A percentile compares a stretch with the other conserved stretches of the same genome.
Evolutionary conservation across 2,329 filamentous ascomycete genomes (phyloP).

Genomic region (Erysiphe pisi): DNA sequence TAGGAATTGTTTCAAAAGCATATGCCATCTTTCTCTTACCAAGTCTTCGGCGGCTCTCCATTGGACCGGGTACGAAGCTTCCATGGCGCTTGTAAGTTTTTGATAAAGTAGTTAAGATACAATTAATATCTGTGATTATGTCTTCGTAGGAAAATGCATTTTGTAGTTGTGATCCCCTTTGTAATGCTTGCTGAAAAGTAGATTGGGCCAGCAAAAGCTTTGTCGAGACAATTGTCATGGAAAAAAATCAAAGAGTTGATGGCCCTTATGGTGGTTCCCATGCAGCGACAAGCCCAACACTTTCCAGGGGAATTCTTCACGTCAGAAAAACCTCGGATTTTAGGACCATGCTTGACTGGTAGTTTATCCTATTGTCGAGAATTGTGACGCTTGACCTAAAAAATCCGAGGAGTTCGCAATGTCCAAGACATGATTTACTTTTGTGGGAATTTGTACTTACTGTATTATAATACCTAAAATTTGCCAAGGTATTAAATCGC

Average conservation of each 20-base stretch:
- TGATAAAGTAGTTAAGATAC: conserved; percentile 39
- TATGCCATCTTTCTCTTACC: conserved; percentile 37
- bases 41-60: conserved; percentile 36
- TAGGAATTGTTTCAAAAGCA: conserved; percentile 32
- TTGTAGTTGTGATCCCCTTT: conserved; percentile 35
- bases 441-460: too few relatives aligned
- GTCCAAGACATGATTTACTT: too few relatives aligned
- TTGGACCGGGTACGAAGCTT: conserved; percentile 37
- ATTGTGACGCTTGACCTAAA: too few relatives aligned
- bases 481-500: too few relatives aligned
- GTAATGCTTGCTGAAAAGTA: neutral
- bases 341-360: too few relatives aligned
- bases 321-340: too few relatives aligned
- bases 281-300: too few relatives aligned
- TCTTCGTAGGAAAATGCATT: conserved; percentile 51
- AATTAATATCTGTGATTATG: conserved; percentile 40
- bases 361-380: too few relatives aligned
- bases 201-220: neutral
- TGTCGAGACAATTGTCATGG: neutral
- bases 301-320: too few relatives aligned
- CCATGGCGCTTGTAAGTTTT: conserved; percentile 35
- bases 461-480: too few relatives aligned
- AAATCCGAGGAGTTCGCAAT: too few relatives aligned
- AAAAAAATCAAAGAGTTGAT: neutral
- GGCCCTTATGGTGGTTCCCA: too few relatives aligned